These are phyloP conservation scores for Paradendryphiella salina DNA, from an alignment of 2,329 filamentous ascomycete species.

Conservation along the genomic window DNA sequence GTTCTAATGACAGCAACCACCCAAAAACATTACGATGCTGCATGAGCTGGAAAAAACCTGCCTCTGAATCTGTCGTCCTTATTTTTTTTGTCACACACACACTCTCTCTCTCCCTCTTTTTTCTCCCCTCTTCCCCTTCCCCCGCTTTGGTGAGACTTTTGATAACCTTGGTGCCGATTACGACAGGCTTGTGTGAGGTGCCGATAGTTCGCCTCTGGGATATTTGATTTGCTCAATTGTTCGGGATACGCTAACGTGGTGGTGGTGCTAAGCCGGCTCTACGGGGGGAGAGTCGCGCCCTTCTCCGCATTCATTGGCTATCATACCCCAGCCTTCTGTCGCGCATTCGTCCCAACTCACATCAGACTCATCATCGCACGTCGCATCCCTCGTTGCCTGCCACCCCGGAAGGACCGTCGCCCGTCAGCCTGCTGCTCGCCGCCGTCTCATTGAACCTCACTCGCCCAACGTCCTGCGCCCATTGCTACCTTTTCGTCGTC, in stretches of 20 bases:
- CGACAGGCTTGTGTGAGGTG: constrained; percentile 18
- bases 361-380: constrained; percentile 21
- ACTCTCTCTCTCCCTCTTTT: constrained; percentile 10
- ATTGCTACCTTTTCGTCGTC: constrained; percentile 13
- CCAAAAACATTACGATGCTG: constrained; percentile 22
- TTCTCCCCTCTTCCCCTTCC: background rate
- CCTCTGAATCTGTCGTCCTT: background rate
- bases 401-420: background rate
- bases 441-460: constrained; percentile 28
- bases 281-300: background rate
- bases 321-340: constrained; percentile 11
- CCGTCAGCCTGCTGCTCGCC: constrained; percentile 19
- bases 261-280: constrained; percentile 12
- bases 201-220: constrained; percentile 6
- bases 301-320: constrained; percentile 21
- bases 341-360: constrained; percentile 20
- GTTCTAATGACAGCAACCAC: constrained; percentile 6
- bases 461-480: constrained; percentile 2
- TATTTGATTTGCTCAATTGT: constrained; percentile 10
- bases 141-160: constrained; percentile 20
- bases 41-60: constrained; percentile 12
- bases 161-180: constrained; percentile 6
- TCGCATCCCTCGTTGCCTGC: constrained; percentile 6
- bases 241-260: constrained; percentile 14
- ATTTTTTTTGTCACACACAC: constrained; percentile 10